Evolutionary conservation across 768 basidiomycete species (phyloP).

Genomic region (Inosperma sp.): DNA sequence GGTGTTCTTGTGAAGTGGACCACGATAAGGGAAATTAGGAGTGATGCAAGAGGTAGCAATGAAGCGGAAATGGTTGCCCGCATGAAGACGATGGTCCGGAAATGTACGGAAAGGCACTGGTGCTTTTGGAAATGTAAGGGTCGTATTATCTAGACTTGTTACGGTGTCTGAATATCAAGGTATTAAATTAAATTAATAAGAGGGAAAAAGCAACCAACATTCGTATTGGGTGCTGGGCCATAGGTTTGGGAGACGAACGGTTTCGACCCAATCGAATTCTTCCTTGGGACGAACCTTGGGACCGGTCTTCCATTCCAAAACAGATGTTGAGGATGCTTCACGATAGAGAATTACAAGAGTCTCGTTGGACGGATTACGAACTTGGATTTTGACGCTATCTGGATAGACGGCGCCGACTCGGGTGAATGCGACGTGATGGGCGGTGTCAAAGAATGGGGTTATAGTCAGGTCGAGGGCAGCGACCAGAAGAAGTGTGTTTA

Average conservation of each 20-base stretch:
- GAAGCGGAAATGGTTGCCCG: slow-evolving; percentile 61
- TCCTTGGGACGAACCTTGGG: slow-evolving; percentile 42
- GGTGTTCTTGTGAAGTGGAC: slow-evolving; percentile 45
- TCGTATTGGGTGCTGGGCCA: slow-evolving; percentile 69
- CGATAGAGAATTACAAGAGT: slow-evolving; percentile 45
- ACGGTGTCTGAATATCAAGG: slow-evolving; percentile 36
- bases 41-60: slow-evolving; percentile 61
- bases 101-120: slow-evolving; percentile 68
- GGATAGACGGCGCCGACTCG: slow-evolving; percentile 69
- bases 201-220: slow-evolving; percentile 40
- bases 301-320: slow-evolving; percentile 47
- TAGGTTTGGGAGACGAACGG: slow-evolving; percentile 50
- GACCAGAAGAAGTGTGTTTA: slow-evolving; percentile 32
- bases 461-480: slow-evolving; percentile 47
- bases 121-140: slow-evolving; percentile 44
- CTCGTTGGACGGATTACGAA: slow-evolving; percentile 50
- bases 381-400: slow-evolving; percentile 55
- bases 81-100: slow-evolving; percentile 59
- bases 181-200: slow-evolving; percentile 1
- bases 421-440: slow-evolving; percentile 54
- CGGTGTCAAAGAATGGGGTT: slow-evolving; percentile 53
- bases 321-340: slow-evolving; percentile 24
- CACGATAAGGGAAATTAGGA: slow-evolving; percentile 70
- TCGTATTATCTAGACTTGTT: slow-evolving; percentile 38
- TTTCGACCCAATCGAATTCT: slow-evolving; percentile 56